Evolutionary conservation across 2,329 filamentous ascomycete genomes (phyloP).

Genomic region (Stachybotrys echinatus): DNA sequence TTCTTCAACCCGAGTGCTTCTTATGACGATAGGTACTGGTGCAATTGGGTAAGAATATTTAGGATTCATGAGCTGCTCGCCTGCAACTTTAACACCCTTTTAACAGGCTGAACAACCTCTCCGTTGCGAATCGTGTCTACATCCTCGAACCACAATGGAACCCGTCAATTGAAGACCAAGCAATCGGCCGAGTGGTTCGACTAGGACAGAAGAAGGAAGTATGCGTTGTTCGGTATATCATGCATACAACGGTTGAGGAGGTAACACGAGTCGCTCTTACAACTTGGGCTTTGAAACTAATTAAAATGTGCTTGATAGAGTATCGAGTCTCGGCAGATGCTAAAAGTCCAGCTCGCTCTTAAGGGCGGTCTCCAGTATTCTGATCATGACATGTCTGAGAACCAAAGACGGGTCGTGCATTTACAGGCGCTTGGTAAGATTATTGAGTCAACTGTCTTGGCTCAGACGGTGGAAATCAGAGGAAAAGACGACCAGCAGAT

Average conservation of each 20-base stretch:
- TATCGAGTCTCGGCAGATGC: not conserved
- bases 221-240: slow-evolving; percentile 34
- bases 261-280: slow-evolving; percentile 22
- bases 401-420: not conserved
- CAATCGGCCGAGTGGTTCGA: slow-evolving; percentile 37
- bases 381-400: not conserved
- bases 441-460: not conserved
- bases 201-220: slow-evolving; percentile 36
- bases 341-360: not conserved
- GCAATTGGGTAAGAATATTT: slow-evolving; percentile 32
- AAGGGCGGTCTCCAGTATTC: not conserved
- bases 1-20: slow-evolving; percentile 25
- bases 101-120: slow-evolving; percentile 23
- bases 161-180: slow-evolving; percentile 41
- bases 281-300: not conserved
- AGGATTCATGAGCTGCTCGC: not conserved
- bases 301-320: not conserved
- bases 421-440: not conserved
- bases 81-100: not conserved
- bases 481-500: no score
- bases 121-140: slow-evolving; percentile 37
- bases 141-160: slow-evolving; percentile 49
- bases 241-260: slow-evolving; percentile 33
- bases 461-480: no score
- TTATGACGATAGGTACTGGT: slow-evolving; percentile 45